Base-by-base conservation (phyloP, 768 basidiomycete species). In the Calocybe indica region DNA sequence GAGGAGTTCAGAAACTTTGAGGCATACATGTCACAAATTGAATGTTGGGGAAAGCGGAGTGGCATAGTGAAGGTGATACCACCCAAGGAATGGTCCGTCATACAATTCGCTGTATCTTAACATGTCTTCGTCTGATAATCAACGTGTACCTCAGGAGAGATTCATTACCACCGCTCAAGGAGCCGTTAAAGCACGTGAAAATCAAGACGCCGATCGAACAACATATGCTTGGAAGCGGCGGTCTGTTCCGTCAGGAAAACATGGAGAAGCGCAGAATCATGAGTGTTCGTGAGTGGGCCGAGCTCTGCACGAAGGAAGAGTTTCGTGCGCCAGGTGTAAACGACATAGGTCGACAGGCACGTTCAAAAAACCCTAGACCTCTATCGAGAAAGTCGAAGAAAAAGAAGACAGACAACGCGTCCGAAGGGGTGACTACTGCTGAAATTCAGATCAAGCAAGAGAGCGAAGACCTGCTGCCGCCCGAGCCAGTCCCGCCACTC, bases 1-100 rank as follows among this genome's bases (percentile, higher is more conserved):
- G 84, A 85, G 43, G 92, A 98, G 57, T 96, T 96, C 57, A 63
- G 73, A 52, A 89, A 93, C 66, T 98, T 97, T 64, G 95, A 99
- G 59, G 83, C 61, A 8, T 98, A 91, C 63, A 85, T 96, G 78
- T 83, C 79, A 53, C 80, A 68, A 51, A 76, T 98, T 39, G 92
- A 94, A 62, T 78, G 81, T 51, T 99, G 96, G 91, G 96, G 96
- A 1, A 78, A 74, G 61, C 74, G 74, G 48, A 92, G 91, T 54
- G 96, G 96, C 15, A 95, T 98, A 53, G 86, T 94, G 51, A 99
- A 99, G 68, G 81, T 99, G 52, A 87, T 99, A 50, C 95, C 95
- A 30, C 95, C 95, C 5, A 80, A 82, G 57, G 89, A 95, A 73
- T 98, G 94, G 94, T 91, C 48, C 60, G 87, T 67, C 36, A 58